phyloP scores from a whole-genome alignment of 306 rosid genomes.

The Acmispon strigosus region DNA sequence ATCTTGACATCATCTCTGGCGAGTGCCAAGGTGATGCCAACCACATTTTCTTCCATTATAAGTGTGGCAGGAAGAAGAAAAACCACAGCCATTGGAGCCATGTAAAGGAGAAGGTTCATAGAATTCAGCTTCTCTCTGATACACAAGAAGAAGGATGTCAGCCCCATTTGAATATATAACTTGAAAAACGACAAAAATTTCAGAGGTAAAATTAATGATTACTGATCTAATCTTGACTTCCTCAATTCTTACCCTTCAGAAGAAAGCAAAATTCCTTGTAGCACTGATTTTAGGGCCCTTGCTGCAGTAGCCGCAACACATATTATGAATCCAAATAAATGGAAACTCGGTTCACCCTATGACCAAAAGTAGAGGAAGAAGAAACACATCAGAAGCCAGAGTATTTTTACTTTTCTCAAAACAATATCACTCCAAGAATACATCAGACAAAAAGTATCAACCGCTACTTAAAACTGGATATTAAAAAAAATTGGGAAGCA shows the following conservation, averaged over 20 bases:
- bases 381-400: slow-evolving; percentile 10
- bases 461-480: neutral
- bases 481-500: neutral
- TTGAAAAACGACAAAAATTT: neutral
- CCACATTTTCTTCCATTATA: slow-evolving; percentile 96
- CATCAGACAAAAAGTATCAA: neutral
- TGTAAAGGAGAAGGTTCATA: slow-evolving; percentile 96
- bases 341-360: slow-evolving; percentile 99
- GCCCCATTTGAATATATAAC: slow-evolving; percentile 10
- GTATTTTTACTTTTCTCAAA: neutral
- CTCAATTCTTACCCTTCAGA: slow-evolving; percentile 75
- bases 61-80: slow-evolving; percentile 97
- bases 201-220: neutral
- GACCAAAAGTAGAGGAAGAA: slow-evolving; percentile 24
- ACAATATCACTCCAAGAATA: neutral
- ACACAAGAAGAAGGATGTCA: slow-evolving; percentile 27
- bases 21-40: slow-evolving; percentile 94
- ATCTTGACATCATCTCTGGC: slow-evolving; percentile 91
- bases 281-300: slow-evolving; percentile 90
- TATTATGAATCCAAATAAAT: slow-evolving; percentile 84
- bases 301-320: slow-evolving; percentile 99
- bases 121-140: slow-evolving; percentile 97
- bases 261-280: slow-evolving; percentile 96
- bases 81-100: slow-evolving; percentile 98
- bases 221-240: neutral